Conservation (phyloP, 176 grass and related monocot species). For the Lolium rigidum region DNA sequence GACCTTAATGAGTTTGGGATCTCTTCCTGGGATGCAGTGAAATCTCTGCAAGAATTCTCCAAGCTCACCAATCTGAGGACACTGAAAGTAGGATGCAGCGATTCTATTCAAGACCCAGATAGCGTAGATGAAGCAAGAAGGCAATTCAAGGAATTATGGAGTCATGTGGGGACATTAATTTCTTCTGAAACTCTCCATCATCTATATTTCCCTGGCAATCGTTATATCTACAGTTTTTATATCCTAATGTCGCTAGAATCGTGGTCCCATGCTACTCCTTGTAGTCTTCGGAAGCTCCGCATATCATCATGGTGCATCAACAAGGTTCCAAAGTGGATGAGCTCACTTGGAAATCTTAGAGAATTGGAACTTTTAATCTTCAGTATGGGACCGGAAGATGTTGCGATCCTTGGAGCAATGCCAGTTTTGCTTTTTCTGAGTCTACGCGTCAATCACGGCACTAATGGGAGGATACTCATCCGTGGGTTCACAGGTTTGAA, state of each 20-base stretch:
- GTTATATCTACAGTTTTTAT: no score
- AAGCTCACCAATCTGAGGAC: slow-evolving; percentile 26
- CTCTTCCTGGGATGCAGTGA: not conserved
- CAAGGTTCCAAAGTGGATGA: slow-evolving; percentile 32
- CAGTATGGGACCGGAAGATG: not conserved
- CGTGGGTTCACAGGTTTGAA: slow-evolving; percentile 18
- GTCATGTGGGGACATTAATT: not conserved
- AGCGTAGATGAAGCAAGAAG: not conserved
- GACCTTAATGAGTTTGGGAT: not conserved
- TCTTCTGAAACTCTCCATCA: slow-evolving; percentile 1
- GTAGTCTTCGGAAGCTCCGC: not conserved
- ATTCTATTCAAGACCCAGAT: no score
- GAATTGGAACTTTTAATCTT: not conserved
- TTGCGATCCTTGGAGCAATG: slow-evolving; percentile 27
- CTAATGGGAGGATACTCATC: not conserved
- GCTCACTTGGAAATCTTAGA: not conserved
- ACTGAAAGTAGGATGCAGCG: not conserved
- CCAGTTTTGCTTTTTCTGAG: not conserved
- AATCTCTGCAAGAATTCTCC: not conserved
- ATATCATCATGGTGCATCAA: accelerated
- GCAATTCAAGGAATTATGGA: no score
- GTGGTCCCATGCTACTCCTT: not conserved
- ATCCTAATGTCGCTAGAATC: not conserved
- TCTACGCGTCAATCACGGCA: not conserved
- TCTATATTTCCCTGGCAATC: not conserved